Base-by-base conservation (phyloP, 2,329 filamentous ascomycete species). In the Xylariaceae sp. region DNA sequence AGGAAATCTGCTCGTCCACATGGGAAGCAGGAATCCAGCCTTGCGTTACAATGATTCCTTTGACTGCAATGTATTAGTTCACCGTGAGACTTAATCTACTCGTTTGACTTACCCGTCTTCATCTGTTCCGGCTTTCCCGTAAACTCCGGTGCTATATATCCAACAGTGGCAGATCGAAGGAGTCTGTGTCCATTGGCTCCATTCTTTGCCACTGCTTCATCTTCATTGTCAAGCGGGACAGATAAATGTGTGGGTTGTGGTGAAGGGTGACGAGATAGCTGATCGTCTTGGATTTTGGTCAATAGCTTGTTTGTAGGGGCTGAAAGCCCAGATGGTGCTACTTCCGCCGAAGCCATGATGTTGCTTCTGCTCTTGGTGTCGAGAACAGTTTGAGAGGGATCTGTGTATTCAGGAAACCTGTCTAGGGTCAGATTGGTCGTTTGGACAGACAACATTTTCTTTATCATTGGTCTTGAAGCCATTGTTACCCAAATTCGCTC, bases 131-230 rank as follows among this genome's bases (percentile, higher is more conserved):
- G 78, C 75, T 95, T 96, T 67, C 92, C 94, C 68, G 90, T 85
- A 66, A 99, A 99, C 55, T 90, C 90, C 42, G 92, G 90, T 19
- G 94, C 91, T 57, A 95, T 86, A 74, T 99, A 99, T 64, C 94
- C 94, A 35, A 95, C 87, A 30, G 91, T 94, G 59, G 90, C 87
- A 58, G 94, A 94, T 17, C 90, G 89, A 51, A 97, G 75, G 48
- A 92, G 78, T 48, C 87, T 82, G 67, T 89, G 83, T 50, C 82
- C 81, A 70, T 85, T 79, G 67, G 48, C 47, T 6, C 78, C 39
- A 60, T 68, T 53, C 62, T 68, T 44, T 2, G 49, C 49, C 36
- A 48, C 39, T 10, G 49, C 36, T 36, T 6, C 31, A 6, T 42
- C n/a, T n/a, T n/a, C n/a, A 38, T 42, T 27, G 14, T 46, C 73